Conservation (phyloP, 352 stramenopile genomes). For the Lagenidium giganteum region DNA sequence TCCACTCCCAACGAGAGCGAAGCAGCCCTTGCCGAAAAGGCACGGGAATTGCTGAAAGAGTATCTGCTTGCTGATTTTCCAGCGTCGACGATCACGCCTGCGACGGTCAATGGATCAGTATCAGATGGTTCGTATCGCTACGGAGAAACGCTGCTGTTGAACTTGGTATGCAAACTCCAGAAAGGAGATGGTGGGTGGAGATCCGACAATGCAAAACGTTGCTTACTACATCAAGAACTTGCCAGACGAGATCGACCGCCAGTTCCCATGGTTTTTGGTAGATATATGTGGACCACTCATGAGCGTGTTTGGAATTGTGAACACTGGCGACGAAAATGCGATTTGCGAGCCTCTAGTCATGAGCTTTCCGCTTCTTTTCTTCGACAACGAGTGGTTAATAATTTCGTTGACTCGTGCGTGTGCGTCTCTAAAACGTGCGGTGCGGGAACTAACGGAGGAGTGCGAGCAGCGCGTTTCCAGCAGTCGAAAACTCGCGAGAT, state of each 20-base stretch:
- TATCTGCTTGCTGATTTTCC: conserved; percentile 7
- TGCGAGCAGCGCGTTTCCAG: conserved; percentile 5
- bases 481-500: conserved; percentile 1
- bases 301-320: conserved; percentile 17
- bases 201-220: conserved; percentile 14
- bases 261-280: conserved; percentile 17
- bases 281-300: conserved; percentile 12
- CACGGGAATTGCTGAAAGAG: conserved; percentile 8
- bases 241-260: conserved; percentile 6
- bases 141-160: conserved; percentile 6
- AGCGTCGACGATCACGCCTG: background rate
- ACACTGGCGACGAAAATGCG: conserved; percentile 8
- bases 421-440: too few relatives aligned
- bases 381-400: conserved; percentile 18
- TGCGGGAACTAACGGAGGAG: conserved; percentile 9
- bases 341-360: conserved; percentile 16
- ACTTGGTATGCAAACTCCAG: conserved; percentile 13
- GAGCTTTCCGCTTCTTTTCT: conserved; percentile 18
- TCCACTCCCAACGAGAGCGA: conserved; percentile 13
- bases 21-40: conserved; percentile 4
- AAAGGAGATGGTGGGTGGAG: conserved; percentile 11
- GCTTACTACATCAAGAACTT: conserved; percentile 19
- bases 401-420: too few relatives aligned
- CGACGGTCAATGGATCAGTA: conserved; percentile 19
- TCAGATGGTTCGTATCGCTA: conserved; percentile 6